Base-by-base conservation (phyloP, 2,329 filamentous ascomycete genomes). In the Diaporthe vaccinii region DNA sequence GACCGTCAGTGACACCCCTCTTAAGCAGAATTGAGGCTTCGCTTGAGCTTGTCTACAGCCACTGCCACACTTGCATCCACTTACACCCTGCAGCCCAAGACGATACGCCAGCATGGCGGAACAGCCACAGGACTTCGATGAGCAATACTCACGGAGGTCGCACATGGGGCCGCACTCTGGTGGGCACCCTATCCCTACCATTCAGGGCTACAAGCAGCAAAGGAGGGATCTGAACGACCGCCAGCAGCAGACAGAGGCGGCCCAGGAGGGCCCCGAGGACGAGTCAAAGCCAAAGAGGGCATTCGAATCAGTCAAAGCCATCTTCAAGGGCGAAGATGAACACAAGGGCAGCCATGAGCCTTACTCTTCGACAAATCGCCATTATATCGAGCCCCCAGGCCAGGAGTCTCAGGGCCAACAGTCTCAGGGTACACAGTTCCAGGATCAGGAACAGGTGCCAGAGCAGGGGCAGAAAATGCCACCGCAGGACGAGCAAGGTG, bases 181-280 rank as follows among this genome's bases (percentile, higher is more conserved):
- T 49, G 82, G 81, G 15, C 83, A 86, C 76, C 86, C 85, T 4
- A 84, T 88, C 41, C 88, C 88, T 10, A 90, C 87, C 39, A 83
- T 89, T 59, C 85, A 87, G 57, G 85, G 83, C 62, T 89, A 89
- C 75, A 82, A 84, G 34, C 84, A 89, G 75, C 86, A 88, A 68
- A 84, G 84, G 58, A 85, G 81, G 44, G 85, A 86, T 59, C 82
- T 88, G n/a, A 84, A 85, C 70, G 81, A 84, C 69, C 82, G 86
- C 65, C 80, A 84, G 10, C 77, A 85, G 49, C 69, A 76, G 41
- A 72, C 75, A 15, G 74, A 78, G 73, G 69, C 73, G 41, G 76
- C 77, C 12, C 83, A 84, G 76, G 77, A 80, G 68, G 82, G 81
- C 25, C 81, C 81, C 15, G 82, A 84, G 69, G 82, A 83, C 44